Conservation (phyloP, 257 asterid genomes). For the Capsicum pubescens region DNA sequence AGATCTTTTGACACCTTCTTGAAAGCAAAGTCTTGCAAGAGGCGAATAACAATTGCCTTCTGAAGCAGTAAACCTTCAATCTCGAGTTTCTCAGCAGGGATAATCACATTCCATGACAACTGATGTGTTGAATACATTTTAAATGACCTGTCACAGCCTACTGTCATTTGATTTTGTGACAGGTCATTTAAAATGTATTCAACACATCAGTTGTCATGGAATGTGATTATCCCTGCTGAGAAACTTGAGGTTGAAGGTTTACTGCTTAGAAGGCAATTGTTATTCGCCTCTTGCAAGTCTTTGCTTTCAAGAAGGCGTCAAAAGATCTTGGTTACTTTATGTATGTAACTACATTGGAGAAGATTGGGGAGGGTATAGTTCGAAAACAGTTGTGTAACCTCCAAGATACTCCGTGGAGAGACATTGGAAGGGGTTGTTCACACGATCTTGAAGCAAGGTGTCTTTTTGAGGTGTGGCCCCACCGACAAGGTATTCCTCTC, state of each 20-base stretch:
- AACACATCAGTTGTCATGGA: constrained; percentile 62
- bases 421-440: constrained; percentile 67
- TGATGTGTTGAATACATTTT: constrained; percentile 65
- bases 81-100: constrained; percentile 70
- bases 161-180: constrained; percentile 1
- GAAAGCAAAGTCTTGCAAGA: constrained; percentile 64
- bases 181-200: constrained; percentile 56
- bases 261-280: constrained; percentile 66
- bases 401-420: constrained; percentile 80
- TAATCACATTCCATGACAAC: constrained; percentile 64
- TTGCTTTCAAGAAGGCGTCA: constrained; percentile 64
- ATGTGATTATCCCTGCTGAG: constrained; percentile 64
- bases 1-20: constrained; percentile 65
- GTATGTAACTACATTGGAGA: constrained; percentile 68
- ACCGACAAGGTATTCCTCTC: constrained; percentile 67
- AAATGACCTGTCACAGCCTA: constrained; percentile 21
- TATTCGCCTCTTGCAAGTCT: constrained; percentile 60
- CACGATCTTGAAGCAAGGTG: constrained; percentile 67
- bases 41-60: constrained; percentile 62
- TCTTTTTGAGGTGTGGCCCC: constrained; percentile 73
- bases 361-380: constrained; percentile 62
- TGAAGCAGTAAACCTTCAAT: constrained; percentile 65
- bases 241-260: constrained; percentile 66
- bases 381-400: constrained; percentile 65
- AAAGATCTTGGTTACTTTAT: constrained; percentile 67